Evolutionary conservation across 805 yeast genomes (phyloP).

Genomic region (Sporopachydermia lactativora): DNA sequence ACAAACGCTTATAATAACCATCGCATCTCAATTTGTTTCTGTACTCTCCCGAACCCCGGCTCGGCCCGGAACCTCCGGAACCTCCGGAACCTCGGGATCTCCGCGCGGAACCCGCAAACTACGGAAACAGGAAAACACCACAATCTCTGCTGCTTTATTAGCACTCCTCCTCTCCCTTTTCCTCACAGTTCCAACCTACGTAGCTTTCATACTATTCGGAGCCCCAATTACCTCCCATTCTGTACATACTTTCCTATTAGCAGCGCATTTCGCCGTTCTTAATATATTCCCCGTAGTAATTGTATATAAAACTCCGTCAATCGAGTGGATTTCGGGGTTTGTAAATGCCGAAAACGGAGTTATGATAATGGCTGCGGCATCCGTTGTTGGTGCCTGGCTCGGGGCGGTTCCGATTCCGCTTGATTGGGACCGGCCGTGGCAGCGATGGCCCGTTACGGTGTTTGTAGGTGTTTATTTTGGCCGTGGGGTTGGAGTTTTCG

Average conservation of each 20-base stretch:
- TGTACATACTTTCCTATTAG: slow-evolving; percentile 41
- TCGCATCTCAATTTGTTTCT: neutral
- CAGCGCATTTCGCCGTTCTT: slow-evolving; percentile 48
- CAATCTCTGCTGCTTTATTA: slow-evolving; percentile 3
- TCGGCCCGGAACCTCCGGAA: no score
- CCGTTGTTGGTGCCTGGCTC: slow-evolving; percentile 71
- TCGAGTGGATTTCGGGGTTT: slow-evolving; percentile 25
- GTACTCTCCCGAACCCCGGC: no score
- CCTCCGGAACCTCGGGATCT: no score
- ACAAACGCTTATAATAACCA: neutral
- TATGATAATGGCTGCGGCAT: slow-evolving; percentile 23
- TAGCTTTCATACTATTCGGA: slow-evolving; percentile 50
- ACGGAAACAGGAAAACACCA: no score
- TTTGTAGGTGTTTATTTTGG: slow-evolving; percentile 69
- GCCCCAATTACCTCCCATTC: slow-evolving; percentile 54
- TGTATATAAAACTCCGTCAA: slow-evolving; percentile 35
- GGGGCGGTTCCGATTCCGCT: slow-evolving; percentile 91
- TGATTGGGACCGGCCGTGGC: slow-evolving; percentile 99
- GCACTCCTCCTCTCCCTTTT: slow-evolving; percentile 10
- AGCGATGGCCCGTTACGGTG: slow-evolving; percentile 85
- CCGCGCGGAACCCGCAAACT: no score
- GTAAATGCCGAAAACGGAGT: slow-evolving; percentile 18
- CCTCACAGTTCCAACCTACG: slow-evolving; percentile 17
- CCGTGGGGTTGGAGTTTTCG: slow-evolving; percentile 43
- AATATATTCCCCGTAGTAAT: slow-evolving; percentile 52